Base-by-base conservation (phyloP, 1,284 basidiomycete species). In the Moniliophthora roreri region DNA sequence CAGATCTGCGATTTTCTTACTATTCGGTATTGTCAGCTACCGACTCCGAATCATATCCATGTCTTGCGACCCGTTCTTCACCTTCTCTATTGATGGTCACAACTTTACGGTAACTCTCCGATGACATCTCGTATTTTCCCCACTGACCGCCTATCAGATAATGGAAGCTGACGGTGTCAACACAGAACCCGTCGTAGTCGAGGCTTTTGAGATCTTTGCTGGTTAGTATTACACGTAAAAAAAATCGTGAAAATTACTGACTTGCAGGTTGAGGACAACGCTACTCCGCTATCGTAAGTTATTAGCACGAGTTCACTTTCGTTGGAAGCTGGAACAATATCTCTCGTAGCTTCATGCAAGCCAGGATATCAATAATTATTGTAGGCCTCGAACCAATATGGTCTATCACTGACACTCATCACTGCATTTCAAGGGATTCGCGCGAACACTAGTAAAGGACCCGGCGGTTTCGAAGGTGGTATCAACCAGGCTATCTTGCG, bases 31-130 rank as follows among this genome's bases (percentile, higher is more conserved):
- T 11, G 42, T 21, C 39, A 60, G 66, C 35, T 73, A 77, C 57
- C 58, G 62, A 9, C 52, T 63, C 35, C 55, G 81, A 9, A 57
- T 84, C 50, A 60, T 62, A 28, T 59, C 44, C 15, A 66, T 70
- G 21, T 64, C 68, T 11, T 73, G 74, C 51, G 69, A 72, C 39
- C 60, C 62, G 11, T 70, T 73, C 51, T 60, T 55, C 35, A 54
- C 72, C 61, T 74, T 77, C 61, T 70, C 70, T 1, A 74, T 77
- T 26, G 69, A 76, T 18, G 62, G 64, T 15, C 77, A 77, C 54
- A 59, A 55, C 21, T 60, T 78, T 66, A 70, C 63, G 7, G 66
- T 74, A 0, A 69, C 71, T 36, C 10, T 52, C 37, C 4, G 28
- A 42, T 66, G 63, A 8, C 20, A 10, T 4, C 16, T 24, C 37